Base-by-base conservation (phyloP, 129 eudicot species). In the Centaurea solstitialis region DNA sequence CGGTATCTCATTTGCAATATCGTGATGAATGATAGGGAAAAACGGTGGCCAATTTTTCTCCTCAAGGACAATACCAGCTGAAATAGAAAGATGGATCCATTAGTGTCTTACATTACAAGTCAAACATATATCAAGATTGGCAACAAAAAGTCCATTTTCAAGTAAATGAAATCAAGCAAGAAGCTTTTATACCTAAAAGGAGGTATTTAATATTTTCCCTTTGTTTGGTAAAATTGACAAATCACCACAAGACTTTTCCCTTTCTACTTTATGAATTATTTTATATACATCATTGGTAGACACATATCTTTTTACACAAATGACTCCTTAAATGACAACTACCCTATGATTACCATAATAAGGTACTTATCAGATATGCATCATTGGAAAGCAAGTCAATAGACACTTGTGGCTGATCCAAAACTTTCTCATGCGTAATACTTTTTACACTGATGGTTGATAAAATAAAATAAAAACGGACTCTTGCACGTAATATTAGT, bases 41-140 rank as follows among this genome's bases (percentile, higher is more conserved):
- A 95, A 93, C 23, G 99, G 92, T 18, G 99, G 99, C 98, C 98
- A 96, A 61, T 96, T 96, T 87, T 96, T 96, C 87, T 93, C 95
- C 88, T 96, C 99, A 18, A 96, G 90, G 82, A 89, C 97, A 86
- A 96, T 96, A 77, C 98, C 98, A 81, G 99, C 99, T 96, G 97
- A 86, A 91, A 87, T 35, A 6, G 21, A 73, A 85, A 39, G 40
- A 76, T 9, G 61, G 45, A 37, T 59, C 17, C 5, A 72, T 85
- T 37, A 87, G 70, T 38, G 41, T 22, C 68, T 26, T 59, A 69
- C 30, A 2, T 26, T 6, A 82, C 70, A 70, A 13, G 43, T 9
- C 28, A 72, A 66, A 33, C 41, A 68, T 26, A 9, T 15, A 21
- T 22, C 18, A 15, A 30, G 1, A 68, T 69, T 53, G 64, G 64